Conservation (phyloP, 2,329 filamentous ascomycete species). For the Sarocladium kiliense region DNA sequence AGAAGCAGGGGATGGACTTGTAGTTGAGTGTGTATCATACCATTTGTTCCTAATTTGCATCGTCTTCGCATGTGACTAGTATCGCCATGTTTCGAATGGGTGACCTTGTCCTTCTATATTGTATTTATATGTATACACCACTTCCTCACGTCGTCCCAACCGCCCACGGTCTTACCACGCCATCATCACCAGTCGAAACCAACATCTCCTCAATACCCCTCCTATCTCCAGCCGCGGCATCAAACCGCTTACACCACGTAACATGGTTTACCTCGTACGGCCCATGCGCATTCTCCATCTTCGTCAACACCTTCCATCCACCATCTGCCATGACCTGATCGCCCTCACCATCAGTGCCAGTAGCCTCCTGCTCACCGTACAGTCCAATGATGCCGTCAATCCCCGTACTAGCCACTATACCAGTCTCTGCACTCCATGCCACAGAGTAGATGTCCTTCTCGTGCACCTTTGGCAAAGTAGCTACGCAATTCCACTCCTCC, state of each 20-base stretch:
- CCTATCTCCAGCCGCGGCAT: constrained; percentile 51
- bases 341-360: constrained; percentile 17
- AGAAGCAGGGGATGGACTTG: not conserved
- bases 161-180: constrained; percentile 78
- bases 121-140: not conserved
- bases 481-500: constrained; percentile 80
- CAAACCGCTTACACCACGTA: constrained; percentile 76
- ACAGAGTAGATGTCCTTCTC: constrained; percentile 78
- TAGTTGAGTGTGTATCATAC: not conserved
- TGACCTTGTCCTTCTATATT: not conserved
- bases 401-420: constrained; percentile 79
- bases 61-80: too few relatives aligned
- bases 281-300: constrained; percentile 72
- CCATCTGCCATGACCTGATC: constrained; percentile 22
- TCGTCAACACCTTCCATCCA: constrained; percentile 67
- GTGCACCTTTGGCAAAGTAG: constrained; percentile 69
- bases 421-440: constrained; percentile 73
- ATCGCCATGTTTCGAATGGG: too few relatives aligned
- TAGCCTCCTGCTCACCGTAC: constrained; percentile 57
- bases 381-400: constrained; percentile 79
- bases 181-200: constrained; percentile 88
- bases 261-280: constrained; percentile 94
- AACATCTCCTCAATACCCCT: constrained; percentile 72
- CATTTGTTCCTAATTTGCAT: not conserved
- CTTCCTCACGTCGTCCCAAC: constrained; percentile 25